phyloP scores from a whole-genome alignment of 257 asterid genomes.

The Anisodus acutangulus region DNA sequence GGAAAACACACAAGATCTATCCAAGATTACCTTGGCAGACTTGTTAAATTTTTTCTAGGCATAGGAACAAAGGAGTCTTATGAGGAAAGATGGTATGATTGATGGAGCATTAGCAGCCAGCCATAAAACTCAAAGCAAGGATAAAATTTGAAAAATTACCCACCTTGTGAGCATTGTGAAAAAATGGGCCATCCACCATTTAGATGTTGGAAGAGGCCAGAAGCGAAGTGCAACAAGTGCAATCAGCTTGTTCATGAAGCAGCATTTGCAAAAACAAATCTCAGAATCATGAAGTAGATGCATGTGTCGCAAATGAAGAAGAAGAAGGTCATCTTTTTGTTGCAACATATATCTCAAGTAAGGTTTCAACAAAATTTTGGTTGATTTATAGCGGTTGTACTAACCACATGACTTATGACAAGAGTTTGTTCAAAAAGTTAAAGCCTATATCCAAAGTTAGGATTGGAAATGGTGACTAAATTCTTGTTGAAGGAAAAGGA shows the following conservation, averaged over 20 bases:
- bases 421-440: not conserved
- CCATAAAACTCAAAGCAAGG: not conserved
- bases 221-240: not conserved
- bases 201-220: not conserved
- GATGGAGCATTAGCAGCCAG: not conserved
- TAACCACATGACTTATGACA: not conserved
- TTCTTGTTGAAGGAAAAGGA: not conserved
- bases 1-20: not conserved
- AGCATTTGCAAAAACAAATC: constrained; percentile 2
- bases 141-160: not conserved
- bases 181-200: not conserved
- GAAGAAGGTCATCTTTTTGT: not conserved
- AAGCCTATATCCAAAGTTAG: not conserved
- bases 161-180: not conserved
- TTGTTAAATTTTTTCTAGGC: not conserved
- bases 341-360: not conserved
- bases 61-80: not conserved
- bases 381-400: not conserved
- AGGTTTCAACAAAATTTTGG: not conserved
- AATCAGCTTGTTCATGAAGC: too few species aligned
- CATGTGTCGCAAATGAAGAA: too few species aligned
- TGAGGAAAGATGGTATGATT: not conserved
- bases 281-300: not conserved
- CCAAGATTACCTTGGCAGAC: not conserved
- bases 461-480: not conserved